A percentile compares a stretch with the other conserved stretches of the same genome.
phyloP scores from a whole-genome alignment of 371 early-diverging fungal genomes.

The Furculomyces boomerangus region DNA sequence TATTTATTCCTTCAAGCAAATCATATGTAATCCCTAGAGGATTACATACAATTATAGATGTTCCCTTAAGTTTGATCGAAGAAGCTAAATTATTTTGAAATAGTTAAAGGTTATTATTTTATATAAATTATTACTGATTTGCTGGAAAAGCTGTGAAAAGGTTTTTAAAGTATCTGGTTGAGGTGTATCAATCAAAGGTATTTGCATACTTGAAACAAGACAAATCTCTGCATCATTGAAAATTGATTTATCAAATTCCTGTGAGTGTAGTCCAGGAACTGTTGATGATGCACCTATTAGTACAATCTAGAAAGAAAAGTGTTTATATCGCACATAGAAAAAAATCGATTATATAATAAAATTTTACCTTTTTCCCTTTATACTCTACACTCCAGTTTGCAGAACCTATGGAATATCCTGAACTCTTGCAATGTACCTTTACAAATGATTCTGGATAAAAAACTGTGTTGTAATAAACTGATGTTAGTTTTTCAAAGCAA shows the following conservation, averaged over 20 bases:
- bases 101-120: not conserved
- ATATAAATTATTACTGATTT: not conserved
- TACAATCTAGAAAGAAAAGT: constrained; percentile 25
- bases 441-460: constrained; percentile 21
- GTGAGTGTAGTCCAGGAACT: constrained; percentile 40
- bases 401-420: constrained; percentile 47
- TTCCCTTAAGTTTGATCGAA: constrained; percentile 29
- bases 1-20: constrained; percentile 36
- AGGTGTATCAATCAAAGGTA: constrained; percentile 1
- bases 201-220: constrained; percentile 17
- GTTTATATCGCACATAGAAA: not conserved
- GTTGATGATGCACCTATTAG: constrained; percentile 47
- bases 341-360: not conserved
- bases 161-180: not conserved
- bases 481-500: constrained; percentile 18
- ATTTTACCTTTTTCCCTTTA: constrained; percentile 29
- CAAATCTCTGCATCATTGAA: constrained; percentile 37
- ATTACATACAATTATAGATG: constrained; percentile 47
- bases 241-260: constrained; percentile 37
- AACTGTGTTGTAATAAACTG: constrained; percentile 21
- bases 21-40: constrained; percentile 59
- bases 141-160: not conserved
- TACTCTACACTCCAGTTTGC: constrained; percentile 54
- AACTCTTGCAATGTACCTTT: constrained; percentile 33
- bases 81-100: not conserved